A percentile compares a stretch with the other conserved stretches of the same genome.
These are phyloP conservation scores for Phascolomyces articulosus DNA, from an alignment of 371 early-diverging fungal species.

Conservation along the genomic window DNA sequence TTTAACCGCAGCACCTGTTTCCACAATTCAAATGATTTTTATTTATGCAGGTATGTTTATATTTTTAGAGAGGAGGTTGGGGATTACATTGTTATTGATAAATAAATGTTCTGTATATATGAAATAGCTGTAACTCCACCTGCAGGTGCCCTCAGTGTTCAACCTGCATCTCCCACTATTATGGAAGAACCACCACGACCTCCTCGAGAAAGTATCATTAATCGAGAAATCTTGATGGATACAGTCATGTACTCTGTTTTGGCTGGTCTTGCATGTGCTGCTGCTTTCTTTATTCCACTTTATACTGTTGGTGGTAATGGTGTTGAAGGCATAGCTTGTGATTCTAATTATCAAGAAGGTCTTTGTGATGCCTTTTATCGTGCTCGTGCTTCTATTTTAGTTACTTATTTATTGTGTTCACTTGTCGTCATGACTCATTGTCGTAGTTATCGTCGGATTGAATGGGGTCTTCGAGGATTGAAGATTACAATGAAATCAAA, in stretches of 20 bases:
- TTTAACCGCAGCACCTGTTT: conserved; percentile 64
- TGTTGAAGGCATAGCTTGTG: conserved; percentile 58
- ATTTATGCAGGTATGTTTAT: conserved; percentile 16
- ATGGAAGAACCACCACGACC: conserved; percentile 84
- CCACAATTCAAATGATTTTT: conserved; percentile 34
- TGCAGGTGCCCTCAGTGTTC: conserved; percentile 76
- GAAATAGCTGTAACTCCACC: conserved; percentile 62
- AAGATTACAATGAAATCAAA: conserved; percentile 49
- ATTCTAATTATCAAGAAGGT: conserved; percentile 41
- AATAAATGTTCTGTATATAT: too few relatives aligned
- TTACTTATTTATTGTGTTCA: conserved; percentile 58
- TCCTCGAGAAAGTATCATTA: conserved; percentile 61
- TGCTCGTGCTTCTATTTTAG: conserved; percentile 63
- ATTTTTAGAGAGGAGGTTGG: neutral
- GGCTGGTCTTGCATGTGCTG: conserved; percentile 60
- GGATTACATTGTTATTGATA: neutral
- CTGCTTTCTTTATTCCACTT: conserved; percentile 57
- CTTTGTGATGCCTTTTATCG: conserved; percentile 66
- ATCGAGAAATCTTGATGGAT: conserved; percentile 30
- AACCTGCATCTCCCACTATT: conserved; percentile 75
- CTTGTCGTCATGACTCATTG: conserved; percentile 67
- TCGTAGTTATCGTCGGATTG: conserved; percentile 57
- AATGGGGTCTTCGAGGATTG: conserved; percentile 47
- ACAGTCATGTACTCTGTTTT: conserved; percentile 26
- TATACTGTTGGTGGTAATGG: conserved; percentile 46